Conservation (phyloP, 352 stramenopile genomes). For the Pythium dissimile region DNA sequence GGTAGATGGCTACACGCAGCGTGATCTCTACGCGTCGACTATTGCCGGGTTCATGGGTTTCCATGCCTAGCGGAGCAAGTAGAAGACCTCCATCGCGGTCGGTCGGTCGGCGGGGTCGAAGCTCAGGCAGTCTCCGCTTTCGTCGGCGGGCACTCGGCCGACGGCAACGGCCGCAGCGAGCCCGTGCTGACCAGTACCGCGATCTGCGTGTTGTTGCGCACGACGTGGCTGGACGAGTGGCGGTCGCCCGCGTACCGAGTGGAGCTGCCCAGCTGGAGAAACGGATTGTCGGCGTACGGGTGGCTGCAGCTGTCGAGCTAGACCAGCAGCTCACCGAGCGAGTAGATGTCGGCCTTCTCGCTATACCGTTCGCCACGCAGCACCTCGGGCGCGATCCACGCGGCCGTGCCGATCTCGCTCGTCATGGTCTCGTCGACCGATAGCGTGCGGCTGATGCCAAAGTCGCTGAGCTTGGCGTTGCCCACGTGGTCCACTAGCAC, state of each 20-base stretch:
- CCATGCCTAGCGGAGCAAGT: neutral
- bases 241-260: neutral
- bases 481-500: slow-evolving; percentile 13
- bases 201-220: slow-evolving; percentile 15
- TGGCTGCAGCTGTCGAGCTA: slow-evolving; percentile 21
- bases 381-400: slow-evolving; percentile 28
- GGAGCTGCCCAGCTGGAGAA: neutral
- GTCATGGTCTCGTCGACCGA: slow-evolving; percentile 22
- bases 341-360: slow-evolving; percentile 31
- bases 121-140: slow-evolving; percentile 11
- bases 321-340: slow-evolving; percentile 22
- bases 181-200: slow-evolving; percentile 21
- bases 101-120: slow-evolving; percentile 18
- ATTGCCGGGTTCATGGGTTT: no score
- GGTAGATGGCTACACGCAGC: no score
- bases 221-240: neutral
- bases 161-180: slow-evolving; percentile 12
- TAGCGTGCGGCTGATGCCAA: slow-evolving; percentile 16
- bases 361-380: slow-evolving; percentile 27
- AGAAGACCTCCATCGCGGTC: slow-evolving; percentile 21
- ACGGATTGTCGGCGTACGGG: slow-evolving; percentile 8
- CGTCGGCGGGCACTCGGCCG: slow-evolving; percentile 6
- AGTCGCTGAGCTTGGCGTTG: slow-evolving; percentile 25
- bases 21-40: no score
- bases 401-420: slow-evolving; percentile 22